phyloP scores from a whole-genome alignment of 2,329 filamentous ascomycete species.

The Fusarium mexicanum region DNA sequence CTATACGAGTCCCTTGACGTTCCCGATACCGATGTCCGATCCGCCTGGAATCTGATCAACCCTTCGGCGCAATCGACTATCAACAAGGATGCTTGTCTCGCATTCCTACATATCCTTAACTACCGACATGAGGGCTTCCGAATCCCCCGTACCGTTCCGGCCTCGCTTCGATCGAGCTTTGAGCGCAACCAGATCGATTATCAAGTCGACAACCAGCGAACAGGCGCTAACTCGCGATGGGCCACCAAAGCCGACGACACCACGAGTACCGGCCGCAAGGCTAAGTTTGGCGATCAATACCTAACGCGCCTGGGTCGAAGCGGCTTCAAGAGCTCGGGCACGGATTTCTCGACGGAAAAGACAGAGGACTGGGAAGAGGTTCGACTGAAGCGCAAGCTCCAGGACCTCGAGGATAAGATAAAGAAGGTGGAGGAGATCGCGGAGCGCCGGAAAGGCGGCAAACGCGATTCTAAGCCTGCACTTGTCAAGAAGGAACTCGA shows the following conservation, averaged over 20 bases:
- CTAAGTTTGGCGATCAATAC: conserved; percentile 97
- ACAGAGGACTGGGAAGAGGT: conserved; percentile 99
- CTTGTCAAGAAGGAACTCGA: conserved; percentile 94
- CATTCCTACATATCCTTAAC: conserved; percentile 96
- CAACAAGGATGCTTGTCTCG: conserved; percentile 93
- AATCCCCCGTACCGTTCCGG: conserved; percentile 90
- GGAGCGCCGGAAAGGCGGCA: conserved; percentile 69
- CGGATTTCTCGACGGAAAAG: conserved; percentile 87
- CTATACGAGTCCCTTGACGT: conserved; percentile 85
- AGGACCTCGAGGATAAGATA: conserved; percentile 89
- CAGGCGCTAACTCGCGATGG: conserved; percentile 76
- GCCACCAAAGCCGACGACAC: conserved; percentile 80
- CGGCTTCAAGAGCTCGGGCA: conserved; percentile 83
- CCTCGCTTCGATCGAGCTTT: conserved; percentile 89
- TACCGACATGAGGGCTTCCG: conserved; percentile 94
- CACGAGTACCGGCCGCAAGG: conserved; percentile 87
- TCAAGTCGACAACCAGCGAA: conserved; percentile 80
- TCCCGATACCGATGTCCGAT: conserved; percentile 82
- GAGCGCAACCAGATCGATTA: conserved; percentile 98
- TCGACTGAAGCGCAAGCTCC: conserved; percentile 88
- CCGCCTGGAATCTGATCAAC: conserved; percentile 97
- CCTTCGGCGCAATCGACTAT: conserved; percentile 84
- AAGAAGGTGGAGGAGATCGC: conserved; percentile 80
- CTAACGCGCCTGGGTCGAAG: conserved; percentile 88
- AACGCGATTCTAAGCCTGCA: conserved; percentile 83